Evolutionary conservation across 495 filamentous ascomycete species (phyloP).

Genomic region (Terfezia boudieri): DNA sequence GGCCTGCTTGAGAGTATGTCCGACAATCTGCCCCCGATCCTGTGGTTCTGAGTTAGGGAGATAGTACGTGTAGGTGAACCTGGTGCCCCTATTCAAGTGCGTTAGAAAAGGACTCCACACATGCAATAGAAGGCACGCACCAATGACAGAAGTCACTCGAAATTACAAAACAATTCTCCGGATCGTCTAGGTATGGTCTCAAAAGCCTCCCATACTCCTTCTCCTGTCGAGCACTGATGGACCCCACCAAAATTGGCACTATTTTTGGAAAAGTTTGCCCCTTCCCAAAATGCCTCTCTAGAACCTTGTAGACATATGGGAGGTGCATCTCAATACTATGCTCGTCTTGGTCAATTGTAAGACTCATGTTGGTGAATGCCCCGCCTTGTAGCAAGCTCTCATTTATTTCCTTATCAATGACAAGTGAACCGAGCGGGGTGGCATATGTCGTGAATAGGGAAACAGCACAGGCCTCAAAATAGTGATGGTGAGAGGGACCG

Average conservation of each 20-base stretch:
- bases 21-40: slow-evolving; percentile 19
- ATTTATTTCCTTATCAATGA: slow-evolving; percentile 46
- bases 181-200: slow-evolving; percentile 58
- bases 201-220: slow-evolving; percentile 44
- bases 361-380: slow-evolving; percentile 53
- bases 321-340: slow-evolving; percentile 96
- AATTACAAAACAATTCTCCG: slow-evolving; percentile 59
- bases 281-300: slow-evolving; percentile 31
- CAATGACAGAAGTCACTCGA: slow-evolving; percentile 96
- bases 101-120: background rate
- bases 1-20: slow-evolving; percentile 1
- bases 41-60: slow-evolving; percentile 22
- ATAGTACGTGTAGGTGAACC: slow-evolving; percentile 76
- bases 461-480: slow-evolving; percentile 54
- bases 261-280: slow-evolving; percentile 42
- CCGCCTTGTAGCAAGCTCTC: slow-evolving; percentile 36
- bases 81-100: slow-evolving; percentile 27
- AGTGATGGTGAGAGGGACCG: slow-evolving; percentile 78
- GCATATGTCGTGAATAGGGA: slow-evolving; percentile 52
- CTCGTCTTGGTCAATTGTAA: slow-evolving; percentile 53
- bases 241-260: slow-evolving; percentile 77
- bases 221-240: slow-evolving; percentile 41
- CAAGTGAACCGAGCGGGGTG: slow-evolving; percentile 68
- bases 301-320: slow-evolving; percentile 75
- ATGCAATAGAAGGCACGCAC: slow-evolving; percentile 15